phyloP scores from a whole-genome alignment of 768 basidiomycete genomes.

The Suillus variegatus region DNA sequence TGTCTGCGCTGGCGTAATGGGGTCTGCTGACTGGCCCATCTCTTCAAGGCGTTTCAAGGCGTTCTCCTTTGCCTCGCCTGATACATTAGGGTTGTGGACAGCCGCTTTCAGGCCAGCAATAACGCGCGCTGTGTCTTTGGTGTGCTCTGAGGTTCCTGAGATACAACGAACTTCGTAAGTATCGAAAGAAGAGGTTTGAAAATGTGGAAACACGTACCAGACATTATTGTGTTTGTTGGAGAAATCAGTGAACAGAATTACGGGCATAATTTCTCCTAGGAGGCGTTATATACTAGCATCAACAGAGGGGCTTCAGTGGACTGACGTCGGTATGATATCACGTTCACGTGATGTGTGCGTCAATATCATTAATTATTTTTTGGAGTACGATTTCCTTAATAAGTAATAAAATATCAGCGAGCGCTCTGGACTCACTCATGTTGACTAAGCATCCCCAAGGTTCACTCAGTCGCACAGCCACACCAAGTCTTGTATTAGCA shows the following conservation, averaged over 20 bases:
- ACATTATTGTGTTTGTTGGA: background rate
- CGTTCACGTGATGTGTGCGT: slow-evolving; percentile 1
- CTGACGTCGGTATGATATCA: slow-evolving; percentile 9
- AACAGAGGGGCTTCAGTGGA: background rate
- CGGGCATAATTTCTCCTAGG: background rate
- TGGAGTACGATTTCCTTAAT: background rate
- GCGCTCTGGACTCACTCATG: background rate
- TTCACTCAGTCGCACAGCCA: background rate
- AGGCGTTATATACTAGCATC: background rate
- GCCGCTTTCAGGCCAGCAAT: slow-evolving; percentile 61
- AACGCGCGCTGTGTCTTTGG: slow-evolving; percentile 47
- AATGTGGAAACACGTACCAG: slow-evolving; percentile 14
- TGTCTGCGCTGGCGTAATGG: background rate
- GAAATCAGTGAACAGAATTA: background rate
- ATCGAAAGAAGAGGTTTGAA: background rate
- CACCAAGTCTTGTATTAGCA: slow-evolving; percentile 10
- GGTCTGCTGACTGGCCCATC: slow-evolving; percentile 31
- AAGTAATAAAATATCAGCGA: background rate
- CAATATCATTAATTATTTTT: background rate
- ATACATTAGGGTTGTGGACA: slow-evolving; percentile 58
- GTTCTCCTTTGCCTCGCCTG: slow-evolving; percentile 51
- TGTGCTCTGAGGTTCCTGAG: slow-evolving; percentile 23
- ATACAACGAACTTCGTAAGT: background rate
- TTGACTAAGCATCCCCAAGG: background rate
- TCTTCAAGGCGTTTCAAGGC: slow-evolving; percentile 48